Evolutionary conservation across 1,139 yeast species (phyloP).

Genomic region (Diutina siamensis): DNA sequence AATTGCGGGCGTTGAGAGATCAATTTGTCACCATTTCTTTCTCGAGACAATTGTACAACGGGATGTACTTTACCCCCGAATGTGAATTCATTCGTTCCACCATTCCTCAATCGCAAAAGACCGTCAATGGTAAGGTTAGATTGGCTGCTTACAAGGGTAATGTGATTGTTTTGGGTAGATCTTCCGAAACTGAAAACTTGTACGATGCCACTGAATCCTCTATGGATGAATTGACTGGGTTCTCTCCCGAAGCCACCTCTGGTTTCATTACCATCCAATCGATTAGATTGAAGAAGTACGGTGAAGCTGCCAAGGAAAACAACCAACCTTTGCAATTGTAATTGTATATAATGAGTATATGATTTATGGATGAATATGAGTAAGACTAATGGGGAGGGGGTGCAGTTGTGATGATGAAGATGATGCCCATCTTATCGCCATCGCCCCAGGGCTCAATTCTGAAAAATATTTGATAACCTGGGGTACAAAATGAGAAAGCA

Average conservation of each 20-base stretch:
- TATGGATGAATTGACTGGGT: conserved; percentile 98
- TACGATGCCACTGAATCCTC: conserved; percentile 97
- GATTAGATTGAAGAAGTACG: conserved; percentile 94
- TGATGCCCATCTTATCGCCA: no score
- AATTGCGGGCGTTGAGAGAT: conserved; percentile 94
- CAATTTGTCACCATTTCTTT: conserved; percentile 88
- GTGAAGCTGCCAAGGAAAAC: conserved; percentile 84
- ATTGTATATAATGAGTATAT: conserved; percentile 6
- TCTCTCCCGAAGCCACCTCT: conserved; percentile 92
- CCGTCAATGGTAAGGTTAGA: conserved; percentile 95
- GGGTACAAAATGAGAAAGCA: no score
- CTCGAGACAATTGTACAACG: conserved; percentile 87
- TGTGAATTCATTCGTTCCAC: conserved; percentile 90
- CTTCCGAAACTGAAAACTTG: conserved; percentile 86
- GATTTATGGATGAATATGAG: background rate
- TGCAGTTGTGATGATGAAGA: no score
- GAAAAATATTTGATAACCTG: no score
- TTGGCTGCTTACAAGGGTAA: conserved; percentile 89
- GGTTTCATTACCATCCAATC: conserved; percentile 98
- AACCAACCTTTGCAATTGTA: conserved; percentile 23
- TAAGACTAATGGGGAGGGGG: no score
- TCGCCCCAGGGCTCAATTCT: no score
- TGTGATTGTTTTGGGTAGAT: conserved; percentile 79
- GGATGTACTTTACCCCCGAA: conserved; percentile 97
- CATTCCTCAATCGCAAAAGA: conserved; percentile 88